Evolutionary conservation across 176 grass and related monocot genomes (phyloP).

Genomic region (Aegilops umbellulata): DNA sequence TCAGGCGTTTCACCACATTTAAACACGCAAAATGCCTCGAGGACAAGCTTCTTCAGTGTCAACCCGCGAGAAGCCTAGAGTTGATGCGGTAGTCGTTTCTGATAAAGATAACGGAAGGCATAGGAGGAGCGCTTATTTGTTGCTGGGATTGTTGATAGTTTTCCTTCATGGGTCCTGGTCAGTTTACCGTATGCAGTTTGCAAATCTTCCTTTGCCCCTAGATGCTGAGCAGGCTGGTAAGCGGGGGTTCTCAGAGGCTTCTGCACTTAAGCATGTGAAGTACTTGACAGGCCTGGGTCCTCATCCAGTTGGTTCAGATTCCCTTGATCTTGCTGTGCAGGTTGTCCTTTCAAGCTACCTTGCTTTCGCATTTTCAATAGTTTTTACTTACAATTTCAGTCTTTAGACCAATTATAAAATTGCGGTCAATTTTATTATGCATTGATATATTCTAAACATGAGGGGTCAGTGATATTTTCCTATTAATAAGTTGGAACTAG

Average conservation of each 20-base stretch:
- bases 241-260: constrained; percentile 83
- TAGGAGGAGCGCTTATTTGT: constrained; percentile 61
- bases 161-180: constrained; percentile 85
- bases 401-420: constrained; percentile 8
- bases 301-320: constrained; percentile 90
- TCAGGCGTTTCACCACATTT: constrained; percentile 14
- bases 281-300: constrained; percentile 79
- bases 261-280: constrained; percentile 77
- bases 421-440: background rate
- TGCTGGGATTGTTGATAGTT: constrained; percentile 62
- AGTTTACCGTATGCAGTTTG: constrained; percentile 67
- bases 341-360: constrained; percentile 41
- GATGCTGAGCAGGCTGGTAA: constrained; percentile 67
- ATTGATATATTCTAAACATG: background rate
- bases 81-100: constrained; percentile 16
- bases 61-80: constrained; percentile 25
- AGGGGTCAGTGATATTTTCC: background rate
- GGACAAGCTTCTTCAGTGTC: constrained; percentile 23
- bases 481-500: background rate
- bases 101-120: constrained; percentile 27
- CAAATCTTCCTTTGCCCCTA: constrained; percentile 75
- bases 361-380: background rate
- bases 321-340: constrained; percentile 77
- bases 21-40: constrained; percentile 37
- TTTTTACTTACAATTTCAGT: background rate